A percentile compares a stretch with the other conserved stretches of the same genome.
These are phyloP conservation scores for Colletotrichum magnum DNA, from an alignment of 2,329 filamentous ascomycete genomes.

Conservation along the genomic window DNA sequence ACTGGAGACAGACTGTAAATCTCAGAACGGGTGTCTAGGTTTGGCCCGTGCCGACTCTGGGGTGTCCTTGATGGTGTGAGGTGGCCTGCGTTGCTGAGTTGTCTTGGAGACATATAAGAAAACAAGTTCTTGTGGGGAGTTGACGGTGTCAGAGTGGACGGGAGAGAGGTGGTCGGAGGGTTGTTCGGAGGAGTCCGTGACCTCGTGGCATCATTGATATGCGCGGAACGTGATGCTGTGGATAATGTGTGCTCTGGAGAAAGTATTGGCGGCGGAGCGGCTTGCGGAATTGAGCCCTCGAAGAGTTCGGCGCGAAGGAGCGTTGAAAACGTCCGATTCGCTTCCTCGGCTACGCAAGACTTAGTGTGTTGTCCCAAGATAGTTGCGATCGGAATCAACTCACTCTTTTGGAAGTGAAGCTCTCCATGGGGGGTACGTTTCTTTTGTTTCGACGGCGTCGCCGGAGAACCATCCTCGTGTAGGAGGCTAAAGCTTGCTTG, in stretches of 20 bases:
- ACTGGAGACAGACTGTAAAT: slow-evolving; percentile 97
- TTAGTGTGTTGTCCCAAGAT: neutral
- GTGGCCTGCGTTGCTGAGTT: slow-evolving; percentile 81
- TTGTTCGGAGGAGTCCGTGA: slow-evolving; percentile 86
- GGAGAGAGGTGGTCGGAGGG: slow-evolving; percentile 71
- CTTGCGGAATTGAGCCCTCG: slow-evolving; percentile 88
- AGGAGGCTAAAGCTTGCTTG: slow-evolving; percentile 93
- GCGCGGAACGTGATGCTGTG: slow-evolving; percentile 65
- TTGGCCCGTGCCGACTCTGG: slow-evolving; percentile 87
- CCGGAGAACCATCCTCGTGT: slow-evolving; percentile 92
- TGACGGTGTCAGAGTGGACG: slow-evolving; percentile 86
- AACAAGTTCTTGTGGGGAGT: slow-evolving; percentile 99
- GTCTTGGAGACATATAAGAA: slow-evolving; percentile 84
- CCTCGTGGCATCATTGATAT: slow-evolving; percentile 74
- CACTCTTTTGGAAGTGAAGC: slow-evolving; percentile 94
- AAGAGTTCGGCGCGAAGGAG: slow-evolving; percentile 93
- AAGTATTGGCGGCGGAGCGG: slow-evolving; percentile 74
- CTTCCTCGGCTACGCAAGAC: slow-evolving; percentile 80
- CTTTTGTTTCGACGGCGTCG: slow-evolving; percentile 88
- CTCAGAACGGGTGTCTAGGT: slow-evolving; percentile 90
- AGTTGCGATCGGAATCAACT: slow-evolving; percentile 48
- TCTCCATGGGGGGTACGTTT: slow-evolving; percentile 90
- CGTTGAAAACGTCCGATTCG: slow-evolving; percentile 91
- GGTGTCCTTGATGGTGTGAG: slow-evolving; percentile 92
- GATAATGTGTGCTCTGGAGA: slow-evolving; percentile 71